Evolutionary conservation across 31 red algal genomes (phyloP), one percentile per base, ranked within the genome.

Genomic region (Bonnemaisonia californica): DNA sequence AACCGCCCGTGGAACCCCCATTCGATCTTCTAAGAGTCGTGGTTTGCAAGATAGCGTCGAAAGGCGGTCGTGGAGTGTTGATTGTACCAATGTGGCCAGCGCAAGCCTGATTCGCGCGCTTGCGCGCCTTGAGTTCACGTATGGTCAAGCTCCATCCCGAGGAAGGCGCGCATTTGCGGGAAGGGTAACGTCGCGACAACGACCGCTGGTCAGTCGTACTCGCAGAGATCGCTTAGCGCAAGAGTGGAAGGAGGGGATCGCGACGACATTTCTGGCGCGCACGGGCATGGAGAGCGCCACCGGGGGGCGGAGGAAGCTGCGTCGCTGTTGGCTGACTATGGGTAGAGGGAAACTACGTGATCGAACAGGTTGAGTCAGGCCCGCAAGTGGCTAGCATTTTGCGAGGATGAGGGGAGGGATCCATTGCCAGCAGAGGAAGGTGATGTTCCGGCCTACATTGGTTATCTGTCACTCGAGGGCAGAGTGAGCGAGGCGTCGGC

Each of bases 1-100:
- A 28, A 12, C 21, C 18, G 61, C 12, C 61, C 28, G 13, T 65
- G 61, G 0, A 65, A 65, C 24, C 61, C 61, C 61, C 61, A 28
- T 65, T 65, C 18, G 61, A 65, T 65, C 24, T 65, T 28, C 61
- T 65, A 12, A 13, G 21, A 26, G 21, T 65, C 12, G 61, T 65
- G 19, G 0, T 65, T 65, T 26, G 21, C 21, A 65, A 65, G 61
- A 28, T 65, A 12, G 61, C 18, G 24, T 18, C 24, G 12, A 26
- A 65, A 26, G 0, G 24, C 12, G 61, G 61, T 18, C 16, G 24
- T 0, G 61, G 61, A 65, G 61, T 65, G 61, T 65, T 65, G 61
- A 13, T 65, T 19, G 61, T 26, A 13, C 0, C 61, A 26, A 65
- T 13, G 0, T 69, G 64, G 1, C 24, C 64, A 3, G 64, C 64